Percentiles rank a stretch among this genome's conserved stretches.
These are phyloP conservation scores for Vaccinium myrtillus DNA, from an alignment of 148 eudicot species.

Conservation along the genomic window DNA sequence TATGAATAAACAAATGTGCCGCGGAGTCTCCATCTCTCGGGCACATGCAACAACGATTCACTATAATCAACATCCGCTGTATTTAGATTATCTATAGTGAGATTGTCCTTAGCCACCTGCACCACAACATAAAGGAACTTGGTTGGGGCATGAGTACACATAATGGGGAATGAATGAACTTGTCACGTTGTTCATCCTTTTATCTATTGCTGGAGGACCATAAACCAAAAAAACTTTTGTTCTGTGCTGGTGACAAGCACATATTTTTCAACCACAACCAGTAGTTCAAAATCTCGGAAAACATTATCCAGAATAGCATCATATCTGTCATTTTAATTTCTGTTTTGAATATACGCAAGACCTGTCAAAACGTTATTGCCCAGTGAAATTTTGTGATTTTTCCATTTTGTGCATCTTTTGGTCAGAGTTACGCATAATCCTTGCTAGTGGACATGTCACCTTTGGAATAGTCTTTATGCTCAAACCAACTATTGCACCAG, in stretches of 20 bases:
- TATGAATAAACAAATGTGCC: too few species aligned
- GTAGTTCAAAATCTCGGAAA: not conserved
- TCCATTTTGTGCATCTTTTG: not conserved
- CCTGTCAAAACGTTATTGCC: not conserved
- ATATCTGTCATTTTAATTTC: not conserved
- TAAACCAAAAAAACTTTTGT: not conserved
- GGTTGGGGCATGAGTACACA: too few species aligned
- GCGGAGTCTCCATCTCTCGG: too few species aligned
- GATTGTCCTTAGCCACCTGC: too few species aligned
- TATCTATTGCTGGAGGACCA: not conserved
- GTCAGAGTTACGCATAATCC: not conserved
- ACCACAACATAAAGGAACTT: too few species aligned
- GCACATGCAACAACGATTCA: too few species aligned
- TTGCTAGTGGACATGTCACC: constrained; percentile 3
- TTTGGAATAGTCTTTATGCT: not conserved
- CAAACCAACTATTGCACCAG: not conserved
- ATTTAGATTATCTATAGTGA: too few species aligned
- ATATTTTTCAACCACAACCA: constrained; percentile 6
- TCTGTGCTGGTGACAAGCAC: not conserved
- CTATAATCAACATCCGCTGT: too few species aligned
- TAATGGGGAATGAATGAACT: not conserved
- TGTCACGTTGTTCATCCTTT: not conserved
- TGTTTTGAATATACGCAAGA: not conserved
- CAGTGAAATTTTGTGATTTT: not conserved
- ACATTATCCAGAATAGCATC: not conserved